Evolutionary conservation across 345 rosid genomes (phyloP).

Genomic region (Turnera subulata): DNA sequence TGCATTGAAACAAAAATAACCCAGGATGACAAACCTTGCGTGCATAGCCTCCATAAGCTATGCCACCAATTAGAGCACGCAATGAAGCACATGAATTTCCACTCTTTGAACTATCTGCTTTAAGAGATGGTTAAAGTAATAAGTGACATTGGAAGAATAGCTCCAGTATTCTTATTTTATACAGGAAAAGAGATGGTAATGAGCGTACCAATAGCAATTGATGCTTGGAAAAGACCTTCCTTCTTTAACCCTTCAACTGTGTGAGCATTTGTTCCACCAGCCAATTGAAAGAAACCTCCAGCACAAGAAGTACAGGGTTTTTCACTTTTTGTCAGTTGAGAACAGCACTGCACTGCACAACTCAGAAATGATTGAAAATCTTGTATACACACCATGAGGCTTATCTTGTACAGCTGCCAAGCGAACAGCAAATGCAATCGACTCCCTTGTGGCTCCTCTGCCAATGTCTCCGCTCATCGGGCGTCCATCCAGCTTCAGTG

Average conservation of each 20-base stretch:
- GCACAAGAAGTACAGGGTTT: background rate
- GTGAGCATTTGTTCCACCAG: slow-evolving; percentile 57
- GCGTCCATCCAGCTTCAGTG: slow-evolving; percentile 56
- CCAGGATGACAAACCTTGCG: slow-evolving; percentile 34
- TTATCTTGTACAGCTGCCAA: slow-evolving; percentile 42
- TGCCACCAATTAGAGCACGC: slow-evolving; percentile 39
- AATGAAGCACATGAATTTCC: slow-evolving; percentile 8
- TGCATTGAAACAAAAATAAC: background rate
- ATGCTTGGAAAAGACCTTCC: slow-evolving; percentile 40
- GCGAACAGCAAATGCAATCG: slow-evolving; percentile 43
- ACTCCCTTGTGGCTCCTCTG: slow-evolving; percentile 52
- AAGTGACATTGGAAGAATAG: too few species aligned
- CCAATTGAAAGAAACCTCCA: slow-evolving; percentile 57
- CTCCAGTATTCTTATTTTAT: background rate
- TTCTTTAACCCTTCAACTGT: slow-evolving; percentile 43
- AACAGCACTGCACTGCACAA: background rate
- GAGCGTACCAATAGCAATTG: slow-evolving; percentile 20
- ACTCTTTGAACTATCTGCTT: slow-evolving; percentile 12
- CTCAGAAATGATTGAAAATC: background rate
- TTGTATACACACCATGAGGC: slow-evolving; percentile 37
- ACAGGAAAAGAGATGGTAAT: background rate
- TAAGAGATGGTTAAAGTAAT: too few species aligned
- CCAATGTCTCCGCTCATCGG: slow-evolving; percentile 75
- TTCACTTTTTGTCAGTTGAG: background rate
- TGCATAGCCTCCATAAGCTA: slow-evolving; percentile 62